Percentiles rank a stretch among this genome's conserved stretches.
phyloP scores from a whole-genome alignment of 108 stramenopile species.

The Schizochytrium sp. region DNA sequence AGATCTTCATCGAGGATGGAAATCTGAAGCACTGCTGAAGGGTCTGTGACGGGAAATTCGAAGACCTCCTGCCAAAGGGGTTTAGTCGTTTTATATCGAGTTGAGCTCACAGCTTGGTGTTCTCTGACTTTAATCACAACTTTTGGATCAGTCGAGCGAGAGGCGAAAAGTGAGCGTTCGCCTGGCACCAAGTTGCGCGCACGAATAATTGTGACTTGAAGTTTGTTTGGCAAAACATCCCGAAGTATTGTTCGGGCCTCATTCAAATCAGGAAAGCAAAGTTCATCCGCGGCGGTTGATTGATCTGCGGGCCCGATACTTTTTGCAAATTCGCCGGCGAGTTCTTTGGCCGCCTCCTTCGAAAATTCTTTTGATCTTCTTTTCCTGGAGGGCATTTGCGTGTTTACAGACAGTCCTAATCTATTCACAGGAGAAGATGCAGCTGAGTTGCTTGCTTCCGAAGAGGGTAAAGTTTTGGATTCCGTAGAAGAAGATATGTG shows the following conservation, averaged over 20 bases:
- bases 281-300: not conserved
- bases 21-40: conserved; percentile 30
- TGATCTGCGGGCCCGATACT: too few relatives aligned
- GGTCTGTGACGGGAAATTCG: conserved; percentile 37
- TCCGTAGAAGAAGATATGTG: too few relatives aligned
- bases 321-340: not conserved
- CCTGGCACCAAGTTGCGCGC: not conserved
- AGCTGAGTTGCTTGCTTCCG: too few relatives aligned
- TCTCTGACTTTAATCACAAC: conserved; percentile 25
- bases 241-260: not conserved
- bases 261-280: not conserved
- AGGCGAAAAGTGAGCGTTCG: not conserved
- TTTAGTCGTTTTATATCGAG: conserved; percentile 45
- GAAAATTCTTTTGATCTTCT: not conserved
- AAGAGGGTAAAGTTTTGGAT: too few relatives aligned
- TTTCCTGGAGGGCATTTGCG: too few relatives aligned
- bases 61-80: conserved; percentile 47
- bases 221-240: not conserved
- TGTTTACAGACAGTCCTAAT: too few relatives aligned
- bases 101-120: conserved; percentile 32
- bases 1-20: conserved; percentile 13
- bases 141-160: conserved; percentile 2
- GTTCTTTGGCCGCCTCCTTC: not conserved
- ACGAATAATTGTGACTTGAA: conserved; percentile 39
- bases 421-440: too few relatives aligned